Evolutionary conservation across 2,329 filamentous ascomycete genomes (phyloP), one percentile per base, ranked within the genome.

Genomic region (Apiospora marii): DNA sequence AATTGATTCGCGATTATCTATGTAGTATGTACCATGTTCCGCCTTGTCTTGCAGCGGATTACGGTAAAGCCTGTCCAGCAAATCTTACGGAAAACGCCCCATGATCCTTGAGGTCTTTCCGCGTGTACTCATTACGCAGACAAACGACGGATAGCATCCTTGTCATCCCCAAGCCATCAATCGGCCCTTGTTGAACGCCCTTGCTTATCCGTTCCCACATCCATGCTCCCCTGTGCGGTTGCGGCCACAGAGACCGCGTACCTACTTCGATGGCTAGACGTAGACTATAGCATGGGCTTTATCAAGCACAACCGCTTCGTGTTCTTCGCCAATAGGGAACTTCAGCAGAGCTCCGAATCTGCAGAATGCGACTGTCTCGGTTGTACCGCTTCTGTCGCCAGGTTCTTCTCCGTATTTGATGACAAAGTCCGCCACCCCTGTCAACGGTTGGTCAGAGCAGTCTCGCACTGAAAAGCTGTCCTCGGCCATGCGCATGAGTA

Each of bases 401-500:
- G 34, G 58, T 16, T 64, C 58, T n/a, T n/a, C 19, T 64, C 58
- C 58, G 58, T n/a, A 64, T 6, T 41, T 41, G 58, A 41, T 10
- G 19, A 41, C 58, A 22, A 13, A 64, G 34, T 64, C 58, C 58
- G 58, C 19, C 34, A 64, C 1, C 58, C 58, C 58, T 64, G 58
- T 13, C 19, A n/a, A 10, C 30, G 1, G 10, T 2, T 64, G 0
- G 30, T 30, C 58, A 3, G 6, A 8, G 30, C n/a, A n/a, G 7
- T 37, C 53, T 37, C 19, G 6, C 7, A 64, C 30, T 5, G 3
- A 2, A n/a, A 64, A n/a, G 0, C 1, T n/a, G 14, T 64, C 58
- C 19, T 41, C 34, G 19, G 58, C 58, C 58, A 41, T 64, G 19
- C 58, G 58, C 58, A 64, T 64, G 8, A 64, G 58, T 14, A 64